phyloP scores from a whole-genome alignment of 163 green algal species.

The Volvox carteri region DNA sequence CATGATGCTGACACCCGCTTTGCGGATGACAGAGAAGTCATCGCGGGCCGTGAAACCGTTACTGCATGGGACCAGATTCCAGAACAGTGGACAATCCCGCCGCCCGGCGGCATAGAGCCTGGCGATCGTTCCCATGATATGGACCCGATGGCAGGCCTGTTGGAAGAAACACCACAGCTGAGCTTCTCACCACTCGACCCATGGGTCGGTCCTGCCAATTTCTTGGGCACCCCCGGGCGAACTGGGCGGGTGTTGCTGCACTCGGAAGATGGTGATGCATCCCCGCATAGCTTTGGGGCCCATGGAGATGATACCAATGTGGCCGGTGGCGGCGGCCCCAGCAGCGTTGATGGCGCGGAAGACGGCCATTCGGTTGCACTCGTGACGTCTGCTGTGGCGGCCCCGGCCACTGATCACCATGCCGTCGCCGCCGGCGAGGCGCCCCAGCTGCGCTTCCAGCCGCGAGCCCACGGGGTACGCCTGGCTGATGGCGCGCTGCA shows the following conservation, averaged over 20 bases:
- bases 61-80: too few relatives aligned
- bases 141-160: too few relatives aligned
- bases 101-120: too few relatives aligned
- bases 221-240: background rate
- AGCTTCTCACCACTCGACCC: background rate
- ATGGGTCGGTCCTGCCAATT: background rate
- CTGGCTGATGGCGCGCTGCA: constrained; percentile 24
- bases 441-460: constrained; percentile 31
- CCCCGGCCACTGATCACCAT: background rate
- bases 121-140: too few relatives aligned
- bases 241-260: background rate
- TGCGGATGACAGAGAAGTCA: too few relatives aligned
- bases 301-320: too few relatives aligned
- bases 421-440: background rate
- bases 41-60: too few relatives aligned
- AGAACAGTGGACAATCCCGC: too few relatives aligned
- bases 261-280: background rate
- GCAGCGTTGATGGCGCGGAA: background rate
- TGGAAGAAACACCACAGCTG: background rate
- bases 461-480: constrained; percentile 16
- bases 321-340: background rate
- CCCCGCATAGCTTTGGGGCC: too few relatives aligned
- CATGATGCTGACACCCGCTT: too few relatives aligned
- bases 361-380: background rate
- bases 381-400: background rate